Evolutionary conservation across 352 stramenopile genomes (phyloP).

Genomic region (Pythium monospermum): DNA sequence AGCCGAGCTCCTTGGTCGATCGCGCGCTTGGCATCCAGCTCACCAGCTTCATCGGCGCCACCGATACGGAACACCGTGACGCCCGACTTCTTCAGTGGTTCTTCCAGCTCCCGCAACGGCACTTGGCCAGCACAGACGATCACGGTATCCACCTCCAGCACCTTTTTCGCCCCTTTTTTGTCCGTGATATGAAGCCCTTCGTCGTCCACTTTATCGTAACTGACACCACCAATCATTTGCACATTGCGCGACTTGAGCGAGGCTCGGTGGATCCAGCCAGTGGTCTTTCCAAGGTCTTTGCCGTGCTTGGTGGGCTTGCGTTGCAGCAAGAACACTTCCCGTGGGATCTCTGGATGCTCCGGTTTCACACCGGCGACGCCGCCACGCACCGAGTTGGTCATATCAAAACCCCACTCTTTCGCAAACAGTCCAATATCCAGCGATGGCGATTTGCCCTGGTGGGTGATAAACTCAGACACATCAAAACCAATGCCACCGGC

Average conservation of each 20-base stretch:
- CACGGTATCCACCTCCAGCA: conserved; percentile 95
- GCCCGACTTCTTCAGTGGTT: conserved; percentile 58
- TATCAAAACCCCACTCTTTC: conserved; percentile 94
- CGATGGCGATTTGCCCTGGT: conserved; percentile 64
- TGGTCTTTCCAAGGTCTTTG: conserved; percentile 92
- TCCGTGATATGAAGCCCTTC: conserved; percentile 92
- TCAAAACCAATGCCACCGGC: conserved; percentile 98
- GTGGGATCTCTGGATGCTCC: conserved; percentile 32
- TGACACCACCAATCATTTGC: conserved; percentile 91
- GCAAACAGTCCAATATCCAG: conserved; percentile 84
- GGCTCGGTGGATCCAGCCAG: conserved; percentile 95
- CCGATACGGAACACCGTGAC: conserved; percentile 93
- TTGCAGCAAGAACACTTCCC: conserved; percentile 94
- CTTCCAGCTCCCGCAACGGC: conserved; percentile 85
- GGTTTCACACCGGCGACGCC: conserved; percentile 66
- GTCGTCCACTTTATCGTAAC: conserved; percentile 95
- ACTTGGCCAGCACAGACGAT: conserved; percentile 95
- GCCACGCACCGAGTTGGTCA: conserved; percentile 69
- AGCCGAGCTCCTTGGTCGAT: conserved; percentile 95
- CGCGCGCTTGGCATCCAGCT: conserved; percentile 96
- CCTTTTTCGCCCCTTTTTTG: conserved; percentile 69
- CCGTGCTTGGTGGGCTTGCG: conserved; percentile 93
- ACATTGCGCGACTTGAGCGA: conserved; percentile 90
- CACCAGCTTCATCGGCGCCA: conserved; percentile 91
- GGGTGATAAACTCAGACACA: conserved; percentile 93